Evolutionary conservation across 2,329 filamentous ascomycete genomes (phyloP).

Genomic region (Colletotrichum limetticola): DNA sequence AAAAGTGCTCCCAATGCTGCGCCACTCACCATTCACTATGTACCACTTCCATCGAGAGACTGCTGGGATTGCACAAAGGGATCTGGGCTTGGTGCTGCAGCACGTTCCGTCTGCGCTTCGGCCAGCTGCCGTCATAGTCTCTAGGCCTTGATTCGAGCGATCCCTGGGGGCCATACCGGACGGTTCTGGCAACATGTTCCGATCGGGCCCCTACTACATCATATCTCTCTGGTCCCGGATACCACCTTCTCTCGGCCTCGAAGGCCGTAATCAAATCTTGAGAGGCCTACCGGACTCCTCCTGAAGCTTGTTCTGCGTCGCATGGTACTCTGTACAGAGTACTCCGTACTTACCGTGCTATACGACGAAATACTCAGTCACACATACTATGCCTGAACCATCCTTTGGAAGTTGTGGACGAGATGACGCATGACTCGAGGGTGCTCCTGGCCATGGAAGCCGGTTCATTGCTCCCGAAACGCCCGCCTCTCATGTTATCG

Average conservation of each 20-base stretch:
- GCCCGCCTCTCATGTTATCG: not conserved
- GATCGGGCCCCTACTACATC: slow-evolving; percentile 7
- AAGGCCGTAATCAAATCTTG: not conserved
- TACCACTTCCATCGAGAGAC: not conserved
- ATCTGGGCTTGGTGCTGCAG: not conserved
- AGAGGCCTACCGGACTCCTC: not conserved
- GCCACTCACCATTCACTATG: not conserved
- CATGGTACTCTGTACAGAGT: not conserved
- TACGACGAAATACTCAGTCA: not conserved
- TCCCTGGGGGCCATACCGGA: not conserved
- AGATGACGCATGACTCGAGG: slow-evolving; percentile 24
- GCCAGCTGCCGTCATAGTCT: not conserved
- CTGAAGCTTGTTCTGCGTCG: slow-evolving; percentile 21
- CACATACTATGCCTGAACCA: not conserved
- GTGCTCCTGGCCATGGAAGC: slow-evolving; percentile 4
- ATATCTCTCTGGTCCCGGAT: not conserved
- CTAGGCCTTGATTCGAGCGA: not conserved
- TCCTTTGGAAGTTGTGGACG: not conserved
- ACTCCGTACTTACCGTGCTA: not conserved
- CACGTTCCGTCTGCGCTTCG: not conserved
- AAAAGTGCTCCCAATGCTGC: slow-evolving; percentile 19
- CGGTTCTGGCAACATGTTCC: not conserved
- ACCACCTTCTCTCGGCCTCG: not conserved
- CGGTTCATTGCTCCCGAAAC: slow-evolving; percentile 12
- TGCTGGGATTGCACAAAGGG: not conserved